phyloP scores from a whole-genome alignment of 2,329 filamentous ascomycete species.

The Remersonia thermophila region DNA sequence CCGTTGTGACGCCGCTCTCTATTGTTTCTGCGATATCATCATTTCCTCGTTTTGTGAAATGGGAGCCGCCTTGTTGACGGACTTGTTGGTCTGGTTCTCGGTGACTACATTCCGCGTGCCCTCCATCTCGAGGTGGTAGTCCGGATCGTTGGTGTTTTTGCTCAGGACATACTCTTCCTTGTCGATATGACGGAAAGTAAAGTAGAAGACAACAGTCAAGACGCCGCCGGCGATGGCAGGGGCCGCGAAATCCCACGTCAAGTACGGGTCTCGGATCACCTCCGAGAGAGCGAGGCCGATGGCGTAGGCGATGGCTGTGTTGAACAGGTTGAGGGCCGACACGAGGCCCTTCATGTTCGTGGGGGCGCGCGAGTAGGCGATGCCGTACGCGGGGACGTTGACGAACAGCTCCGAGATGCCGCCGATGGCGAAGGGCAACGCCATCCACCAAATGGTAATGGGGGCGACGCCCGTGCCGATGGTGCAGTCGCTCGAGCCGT shows the following conservation, averaged over 20 bases:
- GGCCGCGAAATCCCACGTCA: slow-evolving; percentile 38
- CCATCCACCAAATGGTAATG: slow-evolving; percentile 46
- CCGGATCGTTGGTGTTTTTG: slow-evolving; percentile 14
- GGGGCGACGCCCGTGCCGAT: slow-evolving; percentile 26
- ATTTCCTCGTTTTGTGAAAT: slow-evolving; percentile 20
- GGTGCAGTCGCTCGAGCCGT: slow-evolving; percentile 26
- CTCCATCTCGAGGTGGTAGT: slow-evolving; percentile 12
- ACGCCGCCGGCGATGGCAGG: slow-evolving; percentile 33
- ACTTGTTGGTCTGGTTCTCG: slow-evolving; percentile 19
- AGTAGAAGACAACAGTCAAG: slow-evolving; percentile 32
- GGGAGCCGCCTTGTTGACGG: slow-evolving; percentile 15
- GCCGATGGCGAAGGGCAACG: slow-evolving; percentile 36
- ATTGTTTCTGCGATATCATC: slow-evolving; percentile 22
- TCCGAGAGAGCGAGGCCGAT: slow-evolving; percentile 33
- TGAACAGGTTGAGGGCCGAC: slow-evolving; percentile 37
- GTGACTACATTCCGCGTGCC: slow-evolving; percentile 14
- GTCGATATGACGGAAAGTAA: slow-evolving; percentile 35
- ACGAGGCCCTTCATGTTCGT: slow-evolving; percentile 40
- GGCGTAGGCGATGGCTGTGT: slow-evolving; percentile 32
- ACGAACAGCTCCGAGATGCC: slow-evolving; percentile 42
- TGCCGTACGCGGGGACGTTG: slow-evolving; percentile 38
- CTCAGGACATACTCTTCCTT: slow-evolving; percentile 31
- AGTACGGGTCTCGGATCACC: slow-evolving; percentile 34
- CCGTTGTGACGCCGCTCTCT: not conserved
- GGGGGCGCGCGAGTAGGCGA: slow-evolving; percentile 39